Conservation (phyloP, 345 rosid species). For the thale cress (Arabidopsis thaliana) region DNA sequence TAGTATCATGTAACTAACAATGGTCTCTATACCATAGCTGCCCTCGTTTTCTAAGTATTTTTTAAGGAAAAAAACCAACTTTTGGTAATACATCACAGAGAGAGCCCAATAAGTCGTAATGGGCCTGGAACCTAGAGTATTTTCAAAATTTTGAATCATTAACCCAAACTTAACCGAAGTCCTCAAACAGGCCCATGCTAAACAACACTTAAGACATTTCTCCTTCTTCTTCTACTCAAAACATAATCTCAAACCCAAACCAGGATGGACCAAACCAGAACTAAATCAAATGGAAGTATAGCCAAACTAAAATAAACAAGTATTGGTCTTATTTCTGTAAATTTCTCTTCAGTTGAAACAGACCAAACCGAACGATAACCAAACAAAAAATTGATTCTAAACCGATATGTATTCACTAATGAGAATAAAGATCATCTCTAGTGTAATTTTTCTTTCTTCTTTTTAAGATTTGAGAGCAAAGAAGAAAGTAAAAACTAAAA, state of each 20-base stretch:
- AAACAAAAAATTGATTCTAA: slow-evolving; percentile 17
- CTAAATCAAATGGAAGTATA: background rate
- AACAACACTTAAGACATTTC: slow-evolving; percentile 12
- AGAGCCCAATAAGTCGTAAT: background rate
- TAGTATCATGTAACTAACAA: no score
- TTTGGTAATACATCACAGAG: no score
- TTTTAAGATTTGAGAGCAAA: slow-evolving; percentile 10
- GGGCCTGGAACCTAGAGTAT: slow-evolving; percentile 9
- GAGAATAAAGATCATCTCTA: slow-evolving; percentile 9
- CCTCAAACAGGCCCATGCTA: slow-evolving; percentile 26
- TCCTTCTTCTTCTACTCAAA: background rate
- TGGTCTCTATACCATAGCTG: no score
- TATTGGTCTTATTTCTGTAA: slow-evolving; percentile 5
- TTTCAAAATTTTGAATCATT: slow-evolving; percentile 9
- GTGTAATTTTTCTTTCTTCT: slow-evolving; percentile 7
- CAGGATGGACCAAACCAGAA: slow-evolving; percentile 4
- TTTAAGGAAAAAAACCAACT: no score
- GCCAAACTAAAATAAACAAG: background rate
- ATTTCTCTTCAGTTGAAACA: background rate
- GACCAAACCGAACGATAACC: slow-evolving; percentile 4
- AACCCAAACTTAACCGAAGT: background rate
- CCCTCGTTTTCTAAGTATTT: no score
- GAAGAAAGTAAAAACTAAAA: slow-evolving; percentile 5
- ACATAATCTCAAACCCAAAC: slow-evolving; percentile 12
- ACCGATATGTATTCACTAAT: background rate